These are phyloP conservation scores for Phanerochaete carnosa DNA, from an alignment of 768 basidiomycete species.

Conservation along the genomic window DNA sequence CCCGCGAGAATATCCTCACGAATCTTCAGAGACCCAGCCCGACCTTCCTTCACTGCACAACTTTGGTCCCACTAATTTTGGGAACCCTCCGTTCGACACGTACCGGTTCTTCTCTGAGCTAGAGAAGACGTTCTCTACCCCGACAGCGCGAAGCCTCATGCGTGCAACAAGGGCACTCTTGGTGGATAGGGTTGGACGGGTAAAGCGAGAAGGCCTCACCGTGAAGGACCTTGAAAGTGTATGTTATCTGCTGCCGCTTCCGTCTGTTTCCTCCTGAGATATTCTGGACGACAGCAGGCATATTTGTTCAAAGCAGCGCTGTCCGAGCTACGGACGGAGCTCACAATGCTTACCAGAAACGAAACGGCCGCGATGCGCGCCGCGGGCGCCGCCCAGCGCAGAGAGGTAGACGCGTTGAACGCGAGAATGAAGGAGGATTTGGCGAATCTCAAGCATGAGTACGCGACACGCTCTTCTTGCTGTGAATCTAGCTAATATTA, in stretches of 20 bases:
- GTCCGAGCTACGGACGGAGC: constrained; percentile 84
- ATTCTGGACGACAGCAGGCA: constrained; percentile 63
- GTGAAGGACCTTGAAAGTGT: constrained; percentile 83
- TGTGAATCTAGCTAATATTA: neutral
- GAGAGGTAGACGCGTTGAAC: constrained; percentile 83
- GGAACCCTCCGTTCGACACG: constrained; percentile 79
- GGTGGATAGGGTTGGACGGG: constrained; percentile 69
- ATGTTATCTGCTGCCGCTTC: constrained; percentile 26
- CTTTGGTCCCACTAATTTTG: constrained; percentile 37
- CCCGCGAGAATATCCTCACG: constrained; percentile 12
- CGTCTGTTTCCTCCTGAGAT: neutral
- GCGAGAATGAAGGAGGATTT: constrained; percentile 95
- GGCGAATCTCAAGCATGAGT: constrained; percentile 90
- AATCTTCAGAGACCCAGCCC: constrained; percentile 12
- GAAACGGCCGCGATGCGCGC: constrained; percentile 83
- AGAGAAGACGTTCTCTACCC: constrained; percentile 70
- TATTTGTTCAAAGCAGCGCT: constrained; percentile 93
- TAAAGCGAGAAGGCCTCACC: constrained; percentile 68
- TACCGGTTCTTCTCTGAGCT: constrained; percentile 71
- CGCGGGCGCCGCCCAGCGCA: constrained; percentile 67
- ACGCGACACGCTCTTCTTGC: constrained; percentile 26
- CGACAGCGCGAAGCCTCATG: constrained; percentile 78
- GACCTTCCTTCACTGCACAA: constrained; percentile 18
- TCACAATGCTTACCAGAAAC: constrained; percentile 77
- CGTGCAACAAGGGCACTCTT: constrained; percentile 77